Evolutionary conservation across 305 asterid species (phyloP).

Genomic region (Fraxinus paxiana): DNA sequence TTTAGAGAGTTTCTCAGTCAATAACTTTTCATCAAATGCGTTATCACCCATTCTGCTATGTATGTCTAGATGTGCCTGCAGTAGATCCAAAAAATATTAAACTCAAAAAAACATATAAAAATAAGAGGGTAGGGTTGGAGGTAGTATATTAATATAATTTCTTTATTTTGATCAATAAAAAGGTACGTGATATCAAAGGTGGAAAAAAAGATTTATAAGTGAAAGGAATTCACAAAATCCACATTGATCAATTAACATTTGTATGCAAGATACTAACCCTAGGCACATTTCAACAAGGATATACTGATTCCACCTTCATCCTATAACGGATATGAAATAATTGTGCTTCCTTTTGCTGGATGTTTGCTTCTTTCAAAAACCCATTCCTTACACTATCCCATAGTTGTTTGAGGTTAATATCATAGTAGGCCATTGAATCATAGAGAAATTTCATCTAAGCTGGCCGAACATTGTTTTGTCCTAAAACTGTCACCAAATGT

Average conservation of each 20-base stretch:
- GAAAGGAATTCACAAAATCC: background rate
- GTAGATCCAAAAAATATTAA: constrained; percentile 4
- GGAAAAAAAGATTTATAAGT: background rate
- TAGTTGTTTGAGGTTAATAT: background rate
- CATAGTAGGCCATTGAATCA: background rate
- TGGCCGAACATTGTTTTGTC: background rate
- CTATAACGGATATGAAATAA: background rate
- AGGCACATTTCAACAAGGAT: background rate
- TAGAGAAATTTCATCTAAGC: background rate
- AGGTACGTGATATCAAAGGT: background rate
- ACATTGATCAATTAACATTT: background rate
- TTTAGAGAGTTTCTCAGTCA: constrained; percentile 74
- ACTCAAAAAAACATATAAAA: background rate
- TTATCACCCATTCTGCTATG: constrained; percentile 58
- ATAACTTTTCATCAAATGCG: constrained; percentile 44
- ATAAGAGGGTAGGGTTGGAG: background rate
- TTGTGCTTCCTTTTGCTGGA: background rate
- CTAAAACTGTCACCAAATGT: background rate
- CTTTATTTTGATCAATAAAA: background rate
- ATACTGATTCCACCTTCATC: background rate
- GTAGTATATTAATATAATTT: background rate
- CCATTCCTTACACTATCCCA: background rate
- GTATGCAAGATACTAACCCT: background rate
- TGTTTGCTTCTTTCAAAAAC: background rate
- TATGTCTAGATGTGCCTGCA: constrained; percentile 28